These are phyloP conservation scores for Liriodendron chinense DNA, from an alignment of 164 flowering plant species.

Conservation along the genomic window DNA sequence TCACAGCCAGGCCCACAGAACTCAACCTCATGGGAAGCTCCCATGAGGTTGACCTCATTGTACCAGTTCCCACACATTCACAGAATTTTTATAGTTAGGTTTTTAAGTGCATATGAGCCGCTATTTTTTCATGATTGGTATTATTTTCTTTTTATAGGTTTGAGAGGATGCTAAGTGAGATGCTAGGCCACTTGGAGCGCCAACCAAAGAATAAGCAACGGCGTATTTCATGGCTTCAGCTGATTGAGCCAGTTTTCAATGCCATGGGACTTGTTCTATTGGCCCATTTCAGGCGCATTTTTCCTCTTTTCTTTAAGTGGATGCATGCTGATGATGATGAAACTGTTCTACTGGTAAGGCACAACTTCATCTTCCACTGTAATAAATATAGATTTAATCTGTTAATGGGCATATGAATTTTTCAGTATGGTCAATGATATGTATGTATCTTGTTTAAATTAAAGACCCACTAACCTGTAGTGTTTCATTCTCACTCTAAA, in stretches of 20 bases:
- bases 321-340: constrained; percentile 91
- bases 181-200: constrained; percentile 90
- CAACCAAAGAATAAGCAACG: constrained; percentile 80
- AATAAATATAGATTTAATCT: no score
- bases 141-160: constrained; percentile 43
- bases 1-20: no score
- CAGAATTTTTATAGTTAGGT: neutral
- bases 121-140: neutral
- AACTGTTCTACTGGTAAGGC: constrained; percentile 72
- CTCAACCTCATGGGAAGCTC: no score
- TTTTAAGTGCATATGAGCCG: neutral
- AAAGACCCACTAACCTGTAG: no score
- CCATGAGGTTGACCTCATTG: no score
- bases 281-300: constrained; percentile 82
- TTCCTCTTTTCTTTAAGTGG: constrained; percentile 89
- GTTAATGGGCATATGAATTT: no score
- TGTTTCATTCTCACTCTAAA: no score
- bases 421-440: neutral
- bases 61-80: no score
- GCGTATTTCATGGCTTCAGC: constrained; percentile 70
- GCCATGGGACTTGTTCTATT: constrained; percentile 68
- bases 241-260: constrained; percentile 61
- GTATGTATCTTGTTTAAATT: neutral
- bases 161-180: constrained; percentile 80
- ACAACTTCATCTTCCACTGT: neutral